These are phyloP conservation scores for Vitis labrusca DNA, from an alignment of 164 flowering plant species.

Conservation along the genomic window DNA sequence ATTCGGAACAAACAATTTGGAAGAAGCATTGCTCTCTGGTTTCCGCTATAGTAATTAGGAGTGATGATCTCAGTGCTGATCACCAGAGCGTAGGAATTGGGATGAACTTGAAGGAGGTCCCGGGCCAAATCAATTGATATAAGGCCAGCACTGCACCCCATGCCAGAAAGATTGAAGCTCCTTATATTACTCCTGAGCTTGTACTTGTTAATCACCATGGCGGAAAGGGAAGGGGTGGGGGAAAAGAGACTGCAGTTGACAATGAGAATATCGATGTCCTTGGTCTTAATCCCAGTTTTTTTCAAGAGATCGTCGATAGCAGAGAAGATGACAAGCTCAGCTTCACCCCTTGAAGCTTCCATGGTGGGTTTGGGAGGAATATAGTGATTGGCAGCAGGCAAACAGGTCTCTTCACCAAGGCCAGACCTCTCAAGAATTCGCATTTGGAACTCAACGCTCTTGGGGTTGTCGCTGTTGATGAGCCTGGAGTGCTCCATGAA, in stretches of 20 bases:
- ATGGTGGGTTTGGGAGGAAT: background rate
- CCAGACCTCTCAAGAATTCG: conserved; percentile 36
- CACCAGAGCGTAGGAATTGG: conserved; percentile 4
- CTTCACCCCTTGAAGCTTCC: no score
- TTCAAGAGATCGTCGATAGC: no score
- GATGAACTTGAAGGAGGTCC: background rate
- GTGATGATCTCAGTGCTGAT: conserved; percentile 6
- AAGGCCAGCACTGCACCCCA: conserved; percentile 8
- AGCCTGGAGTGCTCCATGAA: conserved; percentile 38
- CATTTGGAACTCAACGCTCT: conserved; percentile 29
- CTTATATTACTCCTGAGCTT: no score
- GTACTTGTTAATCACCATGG: no score
- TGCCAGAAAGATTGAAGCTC: no score
- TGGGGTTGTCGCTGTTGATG: conserved; percentile 13
- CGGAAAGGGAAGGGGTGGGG: no score
- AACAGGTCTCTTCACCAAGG: conserved; percentile 34
- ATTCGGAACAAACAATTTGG: conserved; percentile 9
- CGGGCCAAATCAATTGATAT: conserved; percentile 4
- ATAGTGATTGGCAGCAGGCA: conserved; percentile 33
- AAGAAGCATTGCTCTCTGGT: conserved; percentile 1
- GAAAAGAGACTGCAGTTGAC: no score
- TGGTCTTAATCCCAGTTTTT: no score
- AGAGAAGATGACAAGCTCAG: no score
- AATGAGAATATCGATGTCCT: no score
- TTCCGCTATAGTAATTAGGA: background rate